phyloP scores from a whole-genome alignment of 106 monocot genomes.

The Posidonia australis region DNA sequence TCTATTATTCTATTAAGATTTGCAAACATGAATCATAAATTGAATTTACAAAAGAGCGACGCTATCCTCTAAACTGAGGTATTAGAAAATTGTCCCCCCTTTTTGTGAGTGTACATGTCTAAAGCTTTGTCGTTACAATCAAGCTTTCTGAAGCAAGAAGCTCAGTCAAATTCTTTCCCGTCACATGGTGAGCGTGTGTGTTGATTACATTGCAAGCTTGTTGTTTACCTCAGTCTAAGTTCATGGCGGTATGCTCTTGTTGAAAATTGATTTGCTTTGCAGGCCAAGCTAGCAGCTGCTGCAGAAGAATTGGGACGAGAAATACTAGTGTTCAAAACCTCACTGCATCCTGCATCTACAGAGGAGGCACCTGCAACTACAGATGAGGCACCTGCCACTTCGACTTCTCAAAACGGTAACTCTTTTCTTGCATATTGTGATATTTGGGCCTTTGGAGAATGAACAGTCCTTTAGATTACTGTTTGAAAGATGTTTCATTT shows the following conservation, averaged over 20 bases:
- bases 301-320: slow-evolving; percentile 35
- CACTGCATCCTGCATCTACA: slow-evolving; percentile 7
- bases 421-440: neutral
- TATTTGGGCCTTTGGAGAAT: neutral
- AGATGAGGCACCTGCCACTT: slow-evolving; percentile 19
- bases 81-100: too few species aligned
- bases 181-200: too few species aligned
- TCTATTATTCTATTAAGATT: too few species aligned
- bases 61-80: too few species aligned
- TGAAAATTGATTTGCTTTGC: slow-evolving; percentile 6
- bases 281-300: slow-evolving; percentile 31
- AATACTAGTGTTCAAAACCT: slow-evolving; percentile 34
- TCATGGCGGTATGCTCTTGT: neutral
- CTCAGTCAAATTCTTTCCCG: too few species aligned
- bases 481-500: neutral
- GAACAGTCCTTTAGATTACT: neutral
- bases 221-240: too few species aligned
- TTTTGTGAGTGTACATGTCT: too few species aligned
- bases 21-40: too few species aligned
- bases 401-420: slow-evolving; percentile 19
- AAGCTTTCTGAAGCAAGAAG: too few species aligned
- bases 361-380: slow-evolving; percentile 1
- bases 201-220: too few species aligned
- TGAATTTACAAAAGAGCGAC: too few species aligned
- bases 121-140: too few species aligned